Evolutionary conservation across 805 yeast species (phyloP).

Genomic region (Candida odintsovae): DNA sequence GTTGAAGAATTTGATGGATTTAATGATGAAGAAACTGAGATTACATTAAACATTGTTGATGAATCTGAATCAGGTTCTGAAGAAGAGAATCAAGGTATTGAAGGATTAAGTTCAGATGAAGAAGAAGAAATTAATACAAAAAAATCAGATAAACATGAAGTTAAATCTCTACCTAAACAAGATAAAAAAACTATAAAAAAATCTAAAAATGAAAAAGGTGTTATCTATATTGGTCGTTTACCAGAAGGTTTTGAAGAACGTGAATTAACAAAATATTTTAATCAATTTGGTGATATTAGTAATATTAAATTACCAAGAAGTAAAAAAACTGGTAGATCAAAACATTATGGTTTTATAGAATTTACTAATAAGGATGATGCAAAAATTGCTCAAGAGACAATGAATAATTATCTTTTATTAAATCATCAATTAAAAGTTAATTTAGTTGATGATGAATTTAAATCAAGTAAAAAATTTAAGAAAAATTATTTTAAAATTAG

Average conservation of each 20-base stretch:
- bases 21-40: constrained; percentile 2
- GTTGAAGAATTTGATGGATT: neutral
- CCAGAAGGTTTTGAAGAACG: constrained; percentile 90
- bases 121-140: constrained; percentile 21
- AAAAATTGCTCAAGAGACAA: constrained; percentile 84
- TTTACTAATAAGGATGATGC: constrained; percentile 74
- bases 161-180: constrained; percentile 18
- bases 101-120: constrained; percentile 16
- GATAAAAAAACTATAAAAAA: constrained; percentile 18
- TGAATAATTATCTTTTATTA: constrained; percentile 88
- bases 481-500: constrained; percentile 28
- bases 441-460: constrained; percentile 42
- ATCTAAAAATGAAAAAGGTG: constrained; percentile 42
- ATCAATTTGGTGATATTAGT: constrained; percentile 83
- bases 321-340: constrained; percentile 83
- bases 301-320: constrained; percentile 81
- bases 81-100: constrained; percentile 9
- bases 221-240: constrained; percentile 83
- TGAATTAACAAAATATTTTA: constrained; percentile 69
- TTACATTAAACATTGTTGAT: constrained; percentile 9
- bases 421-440: constrained; percentile 82
- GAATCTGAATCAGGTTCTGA: constrained; percentile 5
- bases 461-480: constrained; percentile 30
- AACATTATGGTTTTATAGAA: constrained; percentile 89
- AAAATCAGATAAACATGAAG: constrained; percentile 14